These are phyloP conservation scores for Suillus plorans DNA, from an alignment of 768 basidiomycete genomes.

Conservation along the genomic window DNA sequence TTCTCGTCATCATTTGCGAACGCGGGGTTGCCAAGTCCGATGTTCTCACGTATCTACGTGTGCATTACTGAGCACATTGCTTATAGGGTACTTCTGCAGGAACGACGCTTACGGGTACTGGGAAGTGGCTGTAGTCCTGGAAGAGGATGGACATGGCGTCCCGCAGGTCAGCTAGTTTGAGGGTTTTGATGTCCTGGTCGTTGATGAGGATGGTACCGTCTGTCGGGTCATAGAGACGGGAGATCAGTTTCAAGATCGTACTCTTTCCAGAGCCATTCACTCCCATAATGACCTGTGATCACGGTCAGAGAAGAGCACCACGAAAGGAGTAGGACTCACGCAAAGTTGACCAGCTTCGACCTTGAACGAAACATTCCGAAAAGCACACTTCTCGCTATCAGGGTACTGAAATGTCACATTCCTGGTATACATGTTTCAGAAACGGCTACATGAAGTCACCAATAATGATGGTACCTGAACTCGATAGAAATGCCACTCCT, in stretches of 20 bases:
- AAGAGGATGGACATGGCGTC: conserved; percentile 69
- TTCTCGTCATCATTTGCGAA: conserved; percentile 52
- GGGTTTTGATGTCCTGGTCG: conserved; percentile 55
- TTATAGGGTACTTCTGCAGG: background rate
- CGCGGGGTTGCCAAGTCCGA: conserved; percentile 67
- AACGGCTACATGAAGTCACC: conserved; percentile 9
- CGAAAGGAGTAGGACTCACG: conserved; percentile 38
- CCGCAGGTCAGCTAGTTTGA: conserved; percentile 62
- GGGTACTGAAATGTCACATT: conserved; percentile 76
- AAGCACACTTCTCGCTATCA: conserved; percentile 46
- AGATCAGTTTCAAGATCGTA: conserved; percentile 72
- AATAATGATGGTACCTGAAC: conserved; percentile 39
- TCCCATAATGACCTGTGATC: conserved; percentile 66
- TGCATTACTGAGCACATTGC: background rate
- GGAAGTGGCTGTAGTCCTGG: conserved; percentile 80
- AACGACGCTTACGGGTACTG: conserved; percentile 56
- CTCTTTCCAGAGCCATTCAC: conserved; percentile 80
- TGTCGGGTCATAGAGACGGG: conserved; percentile 65
- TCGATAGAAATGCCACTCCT: conserved; percentile 53
- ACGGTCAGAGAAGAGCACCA: background rate
- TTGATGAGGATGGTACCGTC: conserved; percentile 71
- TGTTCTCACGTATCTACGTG: conserved; percentile 71
- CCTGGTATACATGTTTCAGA: conserved; percentile 30
- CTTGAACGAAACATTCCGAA: conserved; percentile 67
- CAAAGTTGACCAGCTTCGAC: conserved; percentile 71